These are phyloP conservation scores for Colletotrichum cordylinicola DNA, from an alignment of 2,329 filamentous ascomycete genomes.

Conservation along the genomic window DNA sequence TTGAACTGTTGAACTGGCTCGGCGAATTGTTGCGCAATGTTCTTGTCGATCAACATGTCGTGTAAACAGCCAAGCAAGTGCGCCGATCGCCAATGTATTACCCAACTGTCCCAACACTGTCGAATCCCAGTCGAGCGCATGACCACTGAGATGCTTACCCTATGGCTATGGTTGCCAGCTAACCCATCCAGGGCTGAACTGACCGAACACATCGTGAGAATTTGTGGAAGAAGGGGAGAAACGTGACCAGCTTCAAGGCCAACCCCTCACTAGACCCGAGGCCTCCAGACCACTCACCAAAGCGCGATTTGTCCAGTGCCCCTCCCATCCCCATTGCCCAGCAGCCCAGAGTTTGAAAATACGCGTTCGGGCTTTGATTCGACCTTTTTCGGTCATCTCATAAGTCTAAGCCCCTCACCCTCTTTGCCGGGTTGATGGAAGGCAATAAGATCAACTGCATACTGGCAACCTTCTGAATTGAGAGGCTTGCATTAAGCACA, in stretches of 20 bases:
- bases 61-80: not conserved
- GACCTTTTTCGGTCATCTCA: not conserved
- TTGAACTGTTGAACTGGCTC: not conserved
- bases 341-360: not conserved
- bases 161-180: not conserved
- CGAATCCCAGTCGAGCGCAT: not conserved
- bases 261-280: not conserved
- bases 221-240: not conserved
- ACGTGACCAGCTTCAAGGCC: not conserved
- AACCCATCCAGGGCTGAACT: not conserved
- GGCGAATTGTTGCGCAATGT: not conserved
- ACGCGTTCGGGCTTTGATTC: constrained; percentile 2
- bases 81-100: not conserved
- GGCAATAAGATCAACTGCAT: not conserved
- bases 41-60: not conserved
- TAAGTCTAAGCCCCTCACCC: not conserved
- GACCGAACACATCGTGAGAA: not conserved
- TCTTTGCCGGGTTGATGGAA: not conserved
- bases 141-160: not conserved
- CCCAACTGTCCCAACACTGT: not conserved
- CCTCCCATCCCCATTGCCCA: not conserved
- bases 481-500: constrained; percentile 5
- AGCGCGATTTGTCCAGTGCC: not conserved
- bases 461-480: not conserved
- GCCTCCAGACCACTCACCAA: not conserved